Percentiles rank a stretch among this genome's conserved stretches.
Evolutionary conservation across 306 rosid species (phyloP).

Genomic region (Herpetospermum pedunculosum): DNA sequence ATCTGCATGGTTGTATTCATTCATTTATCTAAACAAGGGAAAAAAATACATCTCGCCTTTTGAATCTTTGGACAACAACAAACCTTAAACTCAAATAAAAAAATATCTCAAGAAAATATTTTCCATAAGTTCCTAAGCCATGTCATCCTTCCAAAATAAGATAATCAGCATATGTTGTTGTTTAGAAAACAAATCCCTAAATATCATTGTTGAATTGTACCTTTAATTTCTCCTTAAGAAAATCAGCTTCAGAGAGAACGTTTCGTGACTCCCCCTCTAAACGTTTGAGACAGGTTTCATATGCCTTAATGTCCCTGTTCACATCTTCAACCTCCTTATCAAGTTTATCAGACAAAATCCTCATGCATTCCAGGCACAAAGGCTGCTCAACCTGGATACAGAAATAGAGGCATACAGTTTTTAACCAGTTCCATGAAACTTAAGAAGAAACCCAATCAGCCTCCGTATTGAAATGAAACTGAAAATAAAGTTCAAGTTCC

Average conservation of each 20-base stretch:
- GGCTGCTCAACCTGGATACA: conserved; percentile 85
- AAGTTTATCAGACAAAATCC: conserved; percentile 80
- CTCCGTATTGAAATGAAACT: background rate
- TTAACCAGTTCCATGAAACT: background rate
- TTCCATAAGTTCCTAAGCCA: background rate
- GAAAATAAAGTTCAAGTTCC: background rate
- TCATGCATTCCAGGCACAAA: conserved; percentile 94
- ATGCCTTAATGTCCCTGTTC: conserved; percentile 75
- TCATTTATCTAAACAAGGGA: background rate
- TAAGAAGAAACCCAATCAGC: background rate
- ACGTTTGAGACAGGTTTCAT: conserved; percentile 76
- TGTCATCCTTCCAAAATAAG: background rate
- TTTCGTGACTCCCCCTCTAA: conserved; percentile 76
- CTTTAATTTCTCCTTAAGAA: conserved; percentile 86
- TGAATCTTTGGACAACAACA: background rate
- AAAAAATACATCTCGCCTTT: background rate
- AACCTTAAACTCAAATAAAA: background rate
- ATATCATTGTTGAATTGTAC: conserved; percentile 20
- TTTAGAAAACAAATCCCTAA: background rate
- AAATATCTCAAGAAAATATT: background rate
- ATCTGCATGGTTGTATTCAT: background rate
- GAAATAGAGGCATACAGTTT: conserved; percentile 5
- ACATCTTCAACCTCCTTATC: conserved; percentile 94
- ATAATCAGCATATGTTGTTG: background rate
- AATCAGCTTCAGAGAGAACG: conserved; percentile 83